Evolutionary conservation across 192 early-diverging fungal species (phyloP).

Genomic region (Obelidium mucronatum): DNA sequence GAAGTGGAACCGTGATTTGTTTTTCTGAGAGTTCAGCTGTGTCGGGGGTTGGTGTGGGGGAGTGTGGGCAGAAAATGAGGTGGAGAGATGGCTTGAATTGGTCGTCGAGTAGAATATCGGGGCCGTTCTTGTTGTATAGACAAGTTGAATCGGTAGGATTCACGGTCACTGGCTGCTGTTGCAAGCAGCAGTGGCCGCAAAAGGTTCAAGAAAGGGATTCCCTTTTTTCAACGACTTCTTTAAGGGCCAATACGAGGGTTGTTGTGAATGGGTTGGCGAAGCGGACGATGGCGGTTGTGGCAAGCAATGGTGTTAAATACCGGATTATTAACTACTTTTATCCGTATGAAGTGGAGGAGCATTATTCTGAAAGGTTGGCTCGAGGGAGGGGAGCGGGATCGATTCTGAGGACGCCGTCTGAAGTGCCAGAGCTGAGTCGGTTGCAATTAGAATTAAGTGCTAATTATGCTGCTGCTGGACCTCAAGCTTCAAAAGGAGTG

Average conservation of each 20-base stretch:
- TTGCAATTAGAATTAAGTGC: no score
- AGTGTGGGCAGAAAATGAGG: neutral
- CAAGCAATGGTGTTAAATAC: conserved; percentile 10
- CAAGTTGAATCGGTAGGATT: neutral
- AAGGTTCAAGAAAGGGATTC: neutral
- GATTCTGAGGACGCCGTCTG: neutral
- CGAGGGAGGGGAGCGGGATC: neutral
- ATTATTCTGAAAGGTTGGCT: neutral
- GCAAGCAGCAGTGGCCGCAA: neutral
- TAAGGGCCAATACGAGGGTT: neutral
- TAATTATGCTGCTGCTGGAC: no score
- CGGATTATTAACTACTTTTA: conserved; percentile 14
- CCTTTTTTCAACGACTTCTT: neutral
- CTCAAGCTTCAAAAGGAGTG: no score
- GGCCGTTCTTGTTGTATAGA: conserved; percentile 13
- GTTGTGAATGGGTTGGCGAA: conserved; percentile 17
- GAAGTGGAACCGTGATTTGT: conserved; percentile 1
- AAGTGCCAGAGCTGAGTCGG: neutral
- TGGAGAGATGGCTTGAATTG: conserved; percentile 6
- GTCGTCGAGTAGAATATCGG: neutral
- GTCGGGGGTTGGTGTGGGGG: no score
- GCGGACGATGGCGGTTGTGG: neutral
- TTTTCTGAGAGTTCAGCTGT: neutral
- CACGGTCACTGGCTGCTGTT: no score
- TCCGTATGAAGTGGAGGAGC: neutral